A percentile compares a stretch with the other conserved stretches of the same genome.
These are phyloP conservation scores for Zygoascus meyerae DNA, from an alignment of 1,139 yeast species.

Conservation along the genomic window DNA sequence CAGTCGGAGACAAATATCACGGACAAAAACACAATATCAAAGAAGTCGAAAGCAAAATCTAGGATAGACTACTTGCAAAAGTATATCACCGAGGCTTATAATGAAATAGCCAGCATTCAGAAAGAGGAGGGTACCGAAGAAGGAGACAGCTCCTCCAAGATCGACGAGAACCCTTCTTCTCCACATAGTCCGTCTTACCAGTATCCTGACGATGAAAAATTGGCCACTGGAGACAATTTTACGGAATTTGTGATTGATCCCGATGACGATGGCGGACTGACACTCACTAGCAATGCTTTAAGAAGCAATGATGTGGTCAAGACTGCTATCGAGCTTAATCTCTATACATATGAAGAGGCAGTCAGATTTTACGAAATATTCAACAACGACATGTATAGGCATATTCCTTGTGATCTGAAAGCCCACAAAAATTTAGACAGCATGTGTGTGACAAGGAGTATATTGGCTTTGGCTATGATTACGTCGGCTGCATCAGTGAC, in stretches of 20 bases:
- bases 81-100: slow-evolving; percentile 4
- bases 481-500: slow-evolving; percentile 47
- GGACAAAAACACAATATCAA: neutral
- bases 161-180: too few species aligned
- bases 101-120: slow-evolving; percentile 2
- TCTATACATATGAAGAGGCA: slow-evolving; percentile 10
- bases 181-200: too few species aligned
- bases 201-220: neutral
- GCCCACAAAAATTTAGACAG: slow-evolving; percentile 32
- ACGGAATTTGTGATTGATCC: neutral
- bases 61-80: slow-evolving; percentile 4
- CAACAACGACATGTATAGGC: slow-evolving; percentile 2
- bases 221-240: neutral
- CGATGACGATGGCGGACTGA: slow-evolving; percentile 1
- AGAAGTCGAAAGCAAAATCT: neutral
- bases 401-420: slow-evolving; percentile 2
- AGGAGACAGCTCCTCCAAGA: too few species aligned
- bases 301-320: slow-evolving; percentile 9
- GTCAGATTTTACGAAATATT: slow-evolving; percentile 7
- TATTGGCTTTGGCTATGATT: slow-evolving; percentile 43
- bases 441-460: slow-evolving; percentile 40
- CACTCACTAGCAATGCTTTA: neutral
- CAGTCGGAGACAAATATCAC: neutral
- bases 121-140: neutral
- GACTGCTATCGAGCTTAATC: slow-evolving; percentile 11